A percentile compares a stretch with the other conserved stretches of the same genome.
phyloP scores from a whole-genome alignment of 495 filamentous ascomycete genomes.

The Talaromyces stipitatus region DNA sequence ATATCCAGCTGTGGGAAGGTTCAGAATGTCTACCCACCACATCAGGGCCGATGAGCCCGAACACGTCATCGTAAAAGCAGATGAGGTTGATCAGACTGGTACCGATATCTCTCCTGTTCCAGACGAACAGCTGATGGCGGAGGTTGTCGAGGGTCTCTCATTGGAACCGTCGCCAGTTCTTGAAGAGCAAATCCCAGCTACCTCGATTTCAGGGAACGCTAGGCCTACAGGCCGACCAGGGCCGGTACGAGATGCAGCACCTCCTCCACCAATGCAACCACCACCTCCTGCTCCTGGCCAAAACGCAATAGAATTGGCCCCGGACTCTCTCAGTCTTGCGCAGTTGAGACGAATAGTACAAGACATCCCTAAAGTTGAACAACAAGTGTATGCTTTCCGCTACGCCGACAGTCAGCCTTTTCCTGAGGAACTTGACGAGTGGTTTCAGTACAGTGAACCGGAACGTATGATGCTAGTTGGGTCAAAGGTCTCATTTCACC shows the following conservation, averaged over 20 bases:
- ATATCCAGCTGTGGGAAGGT: neutral
- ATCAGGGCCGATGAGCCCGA: constrained; percentile 10
- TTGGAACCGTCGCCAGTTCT: constrained; percentile 30
- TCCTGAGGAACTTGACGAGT: constrained; percentile 87
- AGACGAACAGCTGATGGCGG: constrained; percentile 40
- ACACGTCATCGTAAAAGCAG: constrained; percentile 45
- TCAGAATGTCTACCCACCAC: constrained; percentile 1
- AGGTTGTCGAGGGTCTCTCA: constrained; percentile 40
- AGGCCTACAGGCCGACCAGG: constrained; percentile 37
- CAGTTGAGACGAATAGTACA: constrained; percentile 75
- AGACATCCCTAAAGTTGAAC: constrained; percentile 69
- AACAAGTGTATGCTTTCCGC: constrained; percentile 85
- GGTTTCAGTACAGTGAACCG: constrained; percentile 85
- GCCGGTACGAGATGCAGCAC: constrained; percentile 46
- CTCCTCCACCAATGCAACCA: constrained; percentile 51
- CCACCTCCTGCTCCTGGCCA: constrained; percentile 50
- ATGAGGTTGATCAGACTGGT: constrained; percentile 48
- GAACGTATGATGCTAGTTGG: constrained; percentile 59
- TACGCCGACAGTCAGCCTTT: constrained; percentile 79
- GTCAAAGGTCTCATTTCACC: constrained; percentile 65
- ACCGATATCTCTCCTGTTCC: constrained; percentile 44
- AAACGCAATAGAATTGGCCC: constrained; percentile 35
- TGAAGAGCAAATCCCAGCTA: constrained; percentile 10
- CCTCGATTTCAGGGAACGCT: constrained; percentile 11
- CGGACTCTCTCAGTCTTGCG: constrained; percentile 74